Evolutionary conservation across 768 basidiomycete species (phyloP).

Genomic region (Kwoniella botswanensis): DNA sequence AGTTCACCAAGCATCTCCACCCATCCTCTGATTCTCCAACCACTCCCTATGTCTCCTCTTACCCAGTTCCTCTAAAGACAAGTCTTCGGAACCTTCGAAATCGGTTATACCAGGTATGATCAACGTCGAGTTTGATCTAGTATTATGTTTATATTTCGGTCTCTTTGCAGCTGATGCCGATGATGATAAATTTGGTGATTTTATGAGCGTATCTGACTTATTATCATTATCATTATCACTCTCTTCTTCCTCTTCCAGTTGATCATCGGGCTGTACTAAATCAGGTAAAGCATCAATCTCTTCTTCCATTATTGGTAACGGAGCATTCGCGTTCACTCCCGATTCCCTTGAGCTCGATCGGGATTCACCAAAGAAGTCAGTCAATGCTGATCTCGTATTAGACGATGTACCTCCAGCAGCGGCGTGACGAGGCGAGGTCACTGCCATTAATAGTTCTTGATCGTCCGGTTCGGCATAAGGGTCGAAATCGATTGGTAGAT

Average conservation of each 20-base stretch:
- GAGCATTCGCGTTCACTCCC: not conserved
- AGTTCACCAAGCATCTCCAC: constrained; percentile 12
- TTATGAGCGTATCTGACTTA: constrained; percentile 4
- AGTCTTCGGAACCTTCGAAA: constrained; percentile 7
- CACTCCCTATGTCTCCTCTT: constrained; percentile 41
- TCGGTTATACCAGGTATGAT: constrained; percentile 23
- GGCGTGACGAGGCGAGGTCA: constrained; percentile 8
- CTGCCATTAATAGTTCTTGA: constrained; percentile 16
- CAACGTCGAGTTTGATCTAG: not conserved
- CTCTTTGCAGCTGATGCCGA: too few species aligned
- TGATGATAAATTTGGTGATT: constrained; percentile 10
- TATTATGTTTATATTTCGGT: not conserved
- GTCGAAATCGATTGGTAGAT: constrained; percentile 47
- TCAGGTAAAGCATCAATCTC: constrained; percentile 14
- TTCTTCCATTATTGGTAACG: constrained; percentile 13
- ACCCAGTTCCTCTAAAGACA: constrained; percentile 47
- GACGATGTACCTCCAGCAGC: not conserved
- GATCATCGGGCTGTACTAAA: not conserved
- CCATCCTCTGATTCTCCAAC: constrained; percentile 16
- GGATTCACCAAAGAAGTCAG: constrained; percentile 33
- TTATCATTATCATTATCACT: not conserved
- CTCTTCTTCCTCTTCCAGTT: not conserved
- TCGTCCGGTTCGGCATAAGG: constrained; percentile 41
- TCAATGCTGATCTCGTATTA: constrained; percentile 4
- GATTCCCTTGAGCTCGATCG: not conserved